Conservation (phyloP, 345 rosid species). For the Hirschfeldia incana region DNA sequence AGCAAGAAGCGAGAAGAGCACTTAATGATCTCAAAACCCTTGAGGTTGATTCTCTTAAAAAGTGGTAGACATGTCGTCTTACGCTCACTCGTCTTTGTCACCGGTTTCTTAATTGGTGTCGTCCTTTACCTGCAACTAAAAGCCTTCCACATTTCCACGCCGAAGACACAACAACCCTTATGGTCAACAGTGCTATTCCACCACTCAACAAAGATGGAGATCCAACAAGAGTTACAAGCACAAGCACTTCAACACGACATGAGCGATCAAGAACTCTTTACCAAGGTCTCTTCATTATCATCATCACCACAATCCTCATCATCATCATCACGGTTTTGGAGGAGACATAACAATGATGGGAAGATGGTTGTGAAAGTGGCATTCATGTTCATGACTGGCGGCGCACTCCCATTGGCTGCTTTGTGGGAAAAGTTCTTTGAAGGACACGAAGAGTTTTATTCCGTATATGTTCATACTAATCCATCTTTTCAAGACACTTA, state of each 20-base stretch:
- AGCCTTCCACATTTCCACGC: conserved; percentile 31
- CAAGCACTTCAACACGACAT: conserved; percentile 47
- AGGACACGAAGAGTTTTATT: conserved; percentile 59
- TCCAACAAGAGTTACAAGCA: not conserved
- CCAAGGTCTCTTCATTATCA: conserved; percentile 43
- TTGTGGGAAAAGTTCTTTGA: conserved; percentile 77
- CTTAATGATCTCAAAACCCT: conserved; percentile 22
- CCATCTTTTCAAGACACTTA: conserved; percentile 52
- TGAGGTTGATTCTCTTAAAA: conserved; percentile 12
- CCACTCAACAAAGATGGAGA: conserved; percentile 20
- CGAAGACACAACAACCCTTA: conserved; percentile 28
- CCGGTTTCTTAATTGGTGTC: conserved; percentile 49
- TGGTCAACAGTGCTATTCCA: conserved; percentile 24
- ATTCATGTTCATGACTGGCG: conserved; percentile 69
- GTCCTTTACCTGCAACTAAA: conserved; percentile 41
- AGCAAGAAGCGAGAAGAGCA: conserved; percentile 33
- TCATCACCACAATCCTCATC: not conserved
- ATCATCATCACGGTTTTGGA: conserved; percentile 34
- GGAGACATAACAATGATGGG: conserved; percentile 16
- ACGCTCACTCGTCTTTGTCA: conserved; percentile 37
- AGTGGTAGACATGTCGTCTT: conserved; percentile 20
- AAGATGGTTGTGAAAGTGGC: conserved; percentile 57
- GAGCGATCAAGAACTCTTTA: conserved; percentile 61
- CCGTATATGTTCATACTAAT: conserved; percentile 74
- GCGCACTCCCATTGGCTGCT: conserved; percentile 63